Evolutionary conservation across 495 filamentous ascomycete species (phyloP).

Genomic region (Glonium stellatum): DNA sequence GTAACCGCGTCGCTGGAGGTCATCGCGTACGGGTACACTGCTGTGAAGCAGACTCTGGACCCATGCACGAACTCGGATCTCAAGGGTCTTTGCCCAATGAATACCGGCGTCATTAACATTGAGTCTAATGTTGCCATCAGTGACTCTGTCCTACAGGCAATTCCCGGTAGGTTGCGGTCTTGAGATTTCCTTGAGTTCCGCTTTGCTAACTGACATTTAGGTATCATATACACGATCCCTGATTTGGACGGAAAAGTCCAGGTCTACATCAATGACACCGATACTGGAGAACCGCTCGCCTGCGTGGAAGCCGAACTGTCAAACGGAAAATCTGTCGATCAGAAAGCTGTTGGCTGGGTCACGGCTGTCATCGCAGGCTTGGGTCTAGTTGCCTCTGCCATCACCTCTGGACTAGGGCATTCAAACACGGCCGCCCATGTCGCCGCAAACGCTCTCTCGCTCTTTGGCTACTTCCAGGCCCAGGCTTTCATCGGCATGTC

Average conservation of each 20-base stretch:
- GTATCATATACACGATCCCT: slow-evolving; percentile 81
- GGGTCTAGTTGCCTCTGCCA: slow-evolving; percentile 54
- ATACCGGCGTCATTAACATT: slow-evolving; percentile 70
- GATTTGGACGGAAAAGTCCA: slow-evolving; percentile 86
- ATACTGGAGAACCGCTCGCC: slow-evolving; percentile 57
- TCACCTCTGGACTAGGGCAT: slow-evolving; percentile 46
- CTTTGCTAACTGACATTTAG: slow-evolving; percentile 26
- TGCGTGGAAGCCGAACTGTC: slow-evolving; percentile 86
- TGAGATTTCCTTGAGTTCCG: neutral
- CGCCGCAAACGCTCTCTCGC: slow-evolving; percentile 82
- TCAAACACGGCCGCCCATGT: slow-evolving; percentile 97
- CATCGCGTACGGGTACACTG: slow-evolving; percentile 73
- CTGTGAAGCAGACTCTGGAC: slow-evolving; percentile 57
- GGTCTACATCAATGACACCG: slow-evolving; percentile 64
- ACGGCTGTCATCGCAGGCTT: slow-evolving; percentile 81
- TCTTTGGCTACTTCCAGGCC: slow-evolving; percentile 93
- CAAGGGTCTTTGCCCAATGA: slow-evolving; percentile 87
- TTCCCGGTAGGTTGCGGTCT: slow-evolving; percentile 54
- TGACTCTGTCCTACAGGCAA: slow-evolving; percentile 48
- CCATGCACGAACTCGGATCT: slow-evolving; percentile 64
- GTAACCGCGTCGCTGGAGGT: slow-evolving; percentile 72
- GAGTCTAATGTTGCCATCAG: slow-evolving; percentile 57
- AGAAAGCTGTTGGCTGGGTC: slow-evolving; percentile 80
- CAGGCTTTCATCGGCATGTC: slow-evolving; percentile 94
- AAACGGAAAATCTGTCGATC: slow-evolving; percentile 88